phyloP scores from a whole-genome alignment of 1,284 basidiomycete species.

The Malassezia japonica region DNA sequence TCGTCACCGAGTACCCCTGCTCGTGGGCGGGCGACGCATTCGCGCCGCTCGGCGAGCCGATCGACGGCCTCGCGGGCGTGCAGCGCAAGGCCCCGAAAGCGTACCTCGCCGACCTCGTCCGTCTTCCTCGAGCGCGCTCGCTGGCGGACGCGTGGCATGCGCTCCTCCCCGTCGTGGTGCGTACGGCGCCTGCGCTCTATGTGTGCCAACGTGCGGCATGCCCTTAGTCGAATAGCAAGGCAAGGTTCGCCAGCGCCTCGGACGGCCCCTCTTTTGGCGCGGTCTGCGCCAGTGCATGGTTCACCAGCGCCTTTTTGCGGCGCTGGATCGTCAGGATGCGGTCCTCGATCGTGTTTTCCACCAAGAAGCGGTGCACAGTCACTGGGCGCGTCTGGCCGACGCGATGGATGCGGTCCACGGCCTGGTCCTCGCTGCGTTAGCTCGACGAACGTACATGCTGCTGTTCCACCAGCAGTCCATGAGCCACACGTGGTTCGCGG shows the following conservation, averaged over 20 bases:
- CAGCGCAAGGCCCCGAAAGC: background rate
- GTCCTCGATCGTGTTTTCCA: constrained; percentile 81
- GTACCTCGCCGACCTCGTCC: background rate
- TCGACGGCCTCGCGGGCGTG: background rate
- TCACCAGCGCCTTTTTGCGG: constrained; percentile 84
- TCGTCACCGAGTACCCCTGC: constrained; percentile 26
- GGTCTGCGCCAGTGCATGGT: constrained; percentile 41
- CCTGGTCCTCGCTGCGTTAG: constrained; percentile 62
- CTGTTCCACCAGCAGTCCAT: constrained; percentile 46
- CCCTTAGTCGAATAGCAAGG: constrained; percentile 31
- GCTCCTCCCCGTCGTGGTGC: constrained; percentile 9
- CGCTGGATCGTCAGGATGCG: constrained; percentile 62
- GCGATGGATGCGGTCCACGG: constrained; percentile 57
- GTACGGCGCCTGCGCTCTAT: background rate
- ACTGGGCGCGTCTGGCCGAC: constrained; percentile 81
- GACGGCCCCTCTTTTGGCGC: constrained; percentile 2
- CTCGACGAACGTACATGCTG: constrained; percentile 11
- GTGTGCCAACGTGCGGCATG: constrained; percentile 13
- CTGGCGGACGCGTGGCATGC: background rate
- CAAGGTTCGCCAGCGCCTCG: constrained; percentile 38
- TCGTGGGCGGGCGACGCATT: background rate
- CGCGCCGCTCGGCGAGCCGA: background rate
- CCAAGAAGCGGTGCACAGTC: constrained; percentile 82
- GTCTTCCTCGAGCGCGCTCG: background rate
- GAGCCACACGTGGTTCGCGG: constrained; percentile 44